Conservation (phyloP, 2,329 filamentous ascomycete genomes). For the Emmonsia crescens region DNA sequence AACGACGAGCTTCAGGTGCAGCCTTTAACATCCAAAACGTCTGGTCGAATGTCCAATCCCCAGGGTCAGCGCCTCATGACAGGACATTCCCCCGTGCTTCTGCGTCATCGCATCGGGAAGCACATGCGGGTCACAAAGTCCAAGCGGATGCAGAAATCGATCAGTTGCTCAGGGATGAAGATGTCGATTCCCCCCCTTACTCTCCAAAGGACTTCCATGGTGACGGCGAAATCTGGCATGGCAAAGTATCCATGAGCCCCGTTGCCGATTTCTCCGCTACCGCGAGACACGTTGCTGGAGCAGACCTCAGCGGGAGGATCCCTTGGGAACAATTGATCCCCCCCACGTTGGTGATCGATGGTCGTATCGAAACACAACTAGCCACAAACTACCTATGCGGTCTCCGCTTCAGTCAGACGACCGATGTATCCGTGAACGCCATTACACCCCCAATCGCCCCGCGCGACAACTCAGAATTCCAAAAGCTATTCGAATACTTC, state of each 20-base stretch:
- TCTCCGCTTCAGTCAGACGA: slow-evolving; percentile 67
- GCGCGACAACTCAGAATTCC: slow-evolving; percentile 52
- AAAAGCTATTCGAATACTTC: slow-evolving; percentile 80
- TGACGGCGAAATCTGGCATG: slow-evolving; percentile 68
- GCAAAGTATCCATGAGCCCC: slow-evolving; percentile 63
- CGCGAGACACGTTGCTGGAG: slow-evolving; percentile 77
- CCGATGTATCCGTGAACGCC: slow-evolving; percentile 73
- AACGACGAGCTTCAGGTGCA: slow-evolving; percentile 43
- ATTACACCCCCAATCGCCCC: slow-evolving; percentile 53
- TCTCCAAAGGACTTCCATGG: slow-evolving; percentile 64
- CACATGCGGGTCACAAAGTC: slow-evolving; percentile 37
- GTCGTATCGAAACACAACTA: slow-evolving; percentile 63
- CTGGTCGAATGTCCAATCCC: slow-evolving; percentile 72
- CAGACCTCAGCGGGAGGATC: slow-evolving; percentile 56
- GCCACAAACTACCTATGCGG: slow-evolving; percentile 88
- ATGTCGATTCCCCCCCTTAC: slow-evolving; percentile 70
- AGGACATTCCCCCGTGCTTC: slow-evolving; percentile 35
- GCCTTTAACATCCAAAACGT: slow-evolving; percentile 80
- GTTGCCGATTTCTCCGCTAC: slow-evolving; percentile 64
- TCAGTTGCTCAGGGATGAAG: slow-evolving; percentile 70
- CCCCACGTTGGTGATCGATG: slow-evolving; percentile 50
- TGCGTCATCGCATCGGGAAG: slow-evolving; percentile 28
- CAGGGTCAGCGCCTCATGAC: slow-evolving; percentile 39
- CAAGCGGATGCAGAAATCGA: slow-evolving; percentile 79
- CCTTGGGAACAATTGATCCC: slow-evolving; percentile 71